phyloP scores from a whole-genome alignment of 2,329 filamentous ascomycete species.

The Pyrenophora teres region DNA sequence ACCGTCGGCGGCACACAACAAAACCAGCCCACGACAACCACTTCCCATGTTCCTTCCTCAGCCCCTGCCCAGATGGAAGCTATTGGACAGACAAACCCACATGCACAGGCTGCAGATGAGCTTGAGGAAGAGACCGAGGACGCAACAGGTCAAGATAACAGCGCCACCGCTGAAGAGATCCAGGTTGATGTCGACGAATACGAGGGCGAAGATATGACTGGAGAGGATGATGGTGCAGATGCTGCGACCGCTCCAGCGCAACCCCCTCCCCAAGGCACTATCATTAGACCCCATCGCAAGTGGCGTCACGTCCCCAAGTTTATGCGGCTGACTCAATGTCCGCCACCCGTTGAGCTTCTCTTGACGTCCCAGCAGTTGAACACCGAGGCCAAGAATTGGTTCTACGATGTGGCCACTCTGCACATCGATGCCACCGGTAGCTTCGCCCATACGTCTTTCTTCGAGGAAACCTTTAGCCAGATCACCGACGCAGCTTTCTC shows the following conservation, averaged over 20 bases:
- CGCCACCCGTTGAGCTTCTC: slow-evolving; percentile 38
- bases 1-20: neutral
- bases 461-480: slow-evolving; percentile 34
- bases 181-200: slow-evolving; percentile 1
- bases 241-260: neutral
- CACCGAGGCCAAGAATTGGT: slow-evolving; percentile 39
- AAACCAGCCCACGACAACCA: neutral
- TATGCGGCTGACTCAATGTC: slow-evolving; percentile 37
- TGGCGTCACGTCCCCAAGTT: slow-evolving; percentile 45
- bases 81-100: neutral
- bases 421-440: slow-evolving; percentile 40
- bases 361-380: slow-evolving; percentile 37
- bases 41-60: neutral
- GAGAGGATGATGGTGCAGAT: slow-evolving; percentile 9
- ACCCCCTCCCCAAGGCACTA: slow-evolving; percentile 10
- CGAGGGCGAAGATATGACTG: slow-evolving; percentile 4
- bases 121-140: neutral
- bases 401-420: slow-evolving; percentile 38
- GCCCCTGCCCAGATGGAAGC: neutral
- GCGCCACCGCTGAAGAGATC: neutral
- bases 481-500: slow-evolving; percentile 40
- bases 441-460: slow-evolving; percentile 42
- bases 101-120: neutral
- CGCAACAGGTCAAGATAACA: neutral
- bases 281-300: slow-evolving; percentile 27